Evolutionary conservation across 441 rosid species (phyloP).

Genomic region (Gossypium aridum): DNA sequence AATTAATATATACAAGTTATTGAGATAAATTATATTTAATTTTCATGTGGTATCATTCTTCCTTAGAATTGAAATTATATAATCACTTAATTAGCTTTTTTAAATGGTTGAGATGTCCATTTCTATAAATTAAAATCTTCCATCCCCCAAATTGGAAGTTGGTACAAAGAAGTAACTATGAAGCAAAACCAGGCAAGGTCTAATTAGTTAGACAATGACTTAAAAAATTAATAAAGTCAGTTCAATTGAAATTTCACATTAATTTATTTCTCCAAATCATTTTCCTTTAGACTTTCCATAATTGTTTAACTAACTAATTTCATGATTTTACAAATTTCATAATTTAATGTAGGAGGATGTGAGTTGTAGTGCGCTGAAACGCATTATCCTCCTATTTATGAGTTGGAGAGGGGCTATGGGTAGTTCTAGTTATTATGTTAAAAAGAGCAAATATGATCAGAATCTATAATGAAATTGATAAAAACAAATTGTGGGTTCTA

Average conservation of each 20-base stretch:
- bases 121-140: conserved; percentile 9
- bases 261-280: background rate
- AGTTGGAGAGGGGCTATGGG: too few relatives aligned
- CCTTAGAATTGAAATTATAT: conserved; percentile 25
- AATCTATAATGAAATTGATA: too few relatives aligned
- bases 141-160: background rate
- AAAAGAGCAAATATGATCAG: too few relatives aligned
- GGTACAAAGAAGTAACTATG: background rate
- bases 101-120: conserved; percentile 31
- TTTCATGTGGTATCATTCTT: conserved; percentile 11
- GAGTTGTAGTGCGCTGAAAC: too few relatives aligned
- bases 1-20: background rate
- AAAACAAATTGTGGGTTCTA: too few relatives aligned
- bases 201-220: background rate
- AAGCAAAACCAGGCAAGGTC: background rate
- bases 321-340: background rate
- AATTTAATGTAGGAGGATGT: too few relatives aligned
- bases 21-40: background rate
- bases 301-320: background rate
- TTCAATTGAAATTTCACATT: too few relatives aligned
- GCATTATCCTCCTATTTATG: too few relatives aligned
- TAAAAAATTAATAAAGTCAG: background rate
- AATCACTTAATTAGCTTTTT: conserved; percentile 2
- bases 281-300: background rate
- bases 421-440: too few relatives aligned